phyloP scores from a whole-genome alignment of 345 rosid genomes.

The Chamaenerion angustifolium region DNA sequence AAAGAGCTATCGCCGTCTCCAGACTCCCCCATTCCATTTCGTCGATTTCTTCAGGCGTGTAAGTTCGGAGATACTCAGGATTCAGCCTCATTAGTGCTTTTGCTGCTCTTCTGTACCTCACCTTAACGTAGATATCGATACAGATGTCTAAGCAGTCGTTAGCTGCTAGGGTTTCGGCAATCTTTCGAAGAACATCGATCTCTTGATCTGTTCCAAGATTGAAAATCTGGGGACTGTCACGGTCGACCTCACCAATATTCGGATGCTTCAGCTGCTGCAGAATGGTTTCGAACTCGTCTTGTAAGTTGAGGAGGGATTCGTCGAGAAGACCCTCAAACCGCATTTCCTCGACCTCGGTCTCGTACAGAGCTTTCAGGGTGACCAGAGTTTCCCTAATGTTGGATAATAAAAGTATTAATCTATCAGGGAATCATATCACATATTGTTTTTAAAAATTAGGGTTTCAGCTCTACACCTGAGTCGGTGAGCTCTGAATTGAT shows the following conservation, averaged over 20 bases:
- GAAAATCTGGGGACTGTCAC: constrained; percentile 11
- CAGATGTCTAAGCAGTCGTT: constrained; percentile 60
- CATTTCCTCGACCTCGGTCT: constrained; percentile 44
- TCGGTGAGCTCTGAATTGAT: constrained; percentile 28
- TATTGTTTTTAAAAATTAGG: too few species aligned
- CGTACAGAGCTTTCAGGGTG: constrained; percentile 37
- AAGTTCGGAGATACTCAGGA: constrained; percentile 39
- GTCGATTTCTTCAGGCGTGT: constrained; percentile 44
- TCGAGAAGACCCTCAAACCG: constrained; percentile 58
- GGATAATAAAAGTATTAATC: too few species aligned
- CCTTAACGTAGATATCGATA: constrained; percentile 51
- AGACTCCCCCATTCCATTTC: constrained; percentile 51
- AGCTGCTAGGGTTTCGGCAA: constrained; percentile 31
- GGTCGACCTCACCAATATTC: constrained; percentile 4
- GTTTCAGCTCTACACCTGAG: constrained; percentile 9
- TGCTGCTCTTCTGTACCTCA: constrained; percentile 48
- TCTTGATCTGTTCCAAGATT: constrained; percentile 40
- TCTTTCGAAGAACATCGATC: constrained; percentile 26
- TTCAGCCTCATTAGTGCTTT: constrained; percentile 45
- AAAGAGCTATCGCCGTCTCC: constrained; percentile 44
- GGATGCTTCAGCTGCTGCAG: constrained; percentile 33
- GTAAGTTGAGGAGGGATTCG: constrained; percentile 44
- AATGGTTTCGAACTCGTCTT: constrained; percentile 37
- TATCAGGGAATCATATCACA: too few species aligned
- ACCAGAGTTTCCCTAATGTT: constrained; percentile 23